phyloP scores from a whole-genome alignment of 495 filamentous ascomycete genomes.

The Xylaria grammica region DNA sequence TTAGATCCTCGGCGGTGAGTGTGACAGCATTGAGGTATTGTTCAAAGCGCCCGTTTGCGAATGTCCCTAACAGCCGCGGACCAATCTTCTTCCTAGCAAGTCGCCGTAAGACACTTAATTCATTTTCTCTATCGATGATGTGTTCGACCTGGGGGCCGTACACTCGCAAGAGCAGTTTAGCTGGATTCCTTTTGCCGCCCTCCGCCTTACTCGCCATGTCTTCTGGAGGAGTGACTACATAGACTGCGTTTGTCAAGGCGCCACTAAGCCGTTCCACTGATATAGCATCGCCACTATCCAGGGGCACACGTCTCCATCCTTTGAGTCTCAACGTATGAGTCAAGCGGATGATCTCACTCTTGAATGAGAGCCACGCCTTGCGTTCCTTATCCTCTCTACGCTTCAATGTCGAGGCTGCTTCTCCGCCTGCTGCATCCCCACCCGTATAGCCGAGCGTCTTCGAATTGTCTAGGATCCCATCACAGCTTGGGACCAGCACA shows the following conservation, averaged over 20 bases:
- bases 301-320: conserved; percentile 83
- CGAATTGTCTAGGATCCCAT: conserved; percentile 83
- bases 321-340: conserved; percentile 87
- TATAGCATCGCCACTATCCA: conserved; percentile 68
- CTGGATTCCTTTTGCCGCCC: conserved; percentile 47
- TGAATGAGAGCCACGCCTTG: conserved; percentile 80
- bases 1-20: conserved; percentile 76
- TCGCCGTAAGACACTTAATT: conserved; percentile 83
- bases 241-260: conserved; percentile 94
- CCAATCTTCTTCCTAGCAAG: conserved; percentile 92
- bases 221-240: conserved; percentile 85
- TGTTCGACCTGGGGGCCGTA: conserved; percentile 97
- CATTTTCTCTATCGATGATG: conserved; percentile 90
- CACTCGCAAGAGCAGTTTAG: conserved; percentile 85
- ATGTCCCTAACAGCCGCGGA: conserved; percentile 90
- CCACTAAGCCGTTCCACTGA: conserved; percentile 86
- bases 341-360: conserved; percentile 85
- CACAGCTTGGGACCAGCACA: conserved; percentile 73
- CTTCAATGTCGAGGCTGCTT: conserved; percentile 46
- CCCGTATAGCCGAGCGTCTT: conserved; percentile 79
- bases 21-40: conserved; percentile 85
- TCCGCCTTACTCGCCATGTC: conserved; percentile 47
- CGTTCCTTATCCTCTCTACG: conserved; percentile 64
- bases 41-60: conserved; percentile 95
- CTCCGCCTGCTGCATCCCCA: conserved; percentile 58